Conservation (phyloP, 2,329 filamentous ascomycete species). For the Podosphaera fusca region DNA sequence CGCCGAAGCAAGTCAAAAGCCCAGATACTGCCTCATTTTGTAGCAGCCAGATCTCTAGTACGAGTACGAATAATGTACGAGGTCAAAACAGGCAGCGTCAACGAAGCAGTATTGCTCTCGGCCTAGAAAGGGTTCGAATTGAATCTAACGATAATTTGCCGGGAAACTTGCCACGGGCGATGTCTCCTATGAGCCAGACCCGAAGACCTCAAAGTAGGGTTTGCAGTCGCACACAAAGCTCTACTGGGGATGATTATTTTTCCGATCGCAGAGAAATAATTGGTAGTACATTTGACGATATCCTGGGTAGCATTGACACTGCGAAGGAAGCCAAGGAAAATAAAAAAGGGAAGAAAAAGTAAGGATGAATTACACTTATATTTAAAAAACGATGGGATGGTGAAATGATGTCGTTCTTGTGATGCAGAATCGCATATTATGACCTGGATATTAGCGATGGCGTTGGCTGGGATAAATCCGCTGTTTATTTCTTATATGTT, state of each 20-base stretch:
- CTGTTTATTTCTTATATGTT: too few relatives aligned
- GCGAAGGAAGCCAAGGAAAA: slow-evolving; percentile 19
- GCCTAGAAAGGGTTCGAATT: slow-evolving; percentile 13
- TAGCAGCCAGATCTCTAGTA: background rate
- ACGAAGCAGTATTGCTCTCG: slow-evolving; percentile 12
- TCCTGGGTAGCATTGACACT: slow-evolving; percentile 19
- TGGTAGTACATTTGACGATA: slow-evolving; percentile 24
- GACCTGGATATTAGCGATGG: too few relatives aligned
- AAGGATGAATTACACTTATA: background rate
- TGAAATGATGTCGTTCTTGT: too few relatives aligned
- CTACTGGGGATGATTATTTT: too few relatives aligned
- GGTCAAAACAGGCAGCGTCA: slow-evolving; percentile 5
- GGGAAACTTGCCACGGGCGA: background rate
- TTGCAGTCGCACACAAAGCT: background rate
- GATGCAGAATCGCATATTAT: too few relatives aligned
- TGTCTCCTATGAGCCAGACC: background rate
- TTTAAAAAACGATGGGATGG: background rate
- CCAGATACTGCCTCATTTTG: slow-evolving; percentile 1
- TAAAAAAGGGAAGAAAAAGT: slow-evolving; percentile 4
- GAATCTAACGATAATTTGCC: slow-evolving; percentile 2
- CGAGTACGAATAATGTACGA: background rate
- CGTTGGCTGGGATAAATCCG: too few relatives aligned
- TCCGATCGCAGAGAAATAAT: slow-evolving; percentile 1
- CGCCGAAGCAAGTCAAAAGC: slow-evolving; percentile 4
- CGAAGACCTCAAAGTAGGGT: background rate